Evolutionary conservation across 169 alveolate species (phyloP).

Genomic region (Eimeria zaria): DNA sequence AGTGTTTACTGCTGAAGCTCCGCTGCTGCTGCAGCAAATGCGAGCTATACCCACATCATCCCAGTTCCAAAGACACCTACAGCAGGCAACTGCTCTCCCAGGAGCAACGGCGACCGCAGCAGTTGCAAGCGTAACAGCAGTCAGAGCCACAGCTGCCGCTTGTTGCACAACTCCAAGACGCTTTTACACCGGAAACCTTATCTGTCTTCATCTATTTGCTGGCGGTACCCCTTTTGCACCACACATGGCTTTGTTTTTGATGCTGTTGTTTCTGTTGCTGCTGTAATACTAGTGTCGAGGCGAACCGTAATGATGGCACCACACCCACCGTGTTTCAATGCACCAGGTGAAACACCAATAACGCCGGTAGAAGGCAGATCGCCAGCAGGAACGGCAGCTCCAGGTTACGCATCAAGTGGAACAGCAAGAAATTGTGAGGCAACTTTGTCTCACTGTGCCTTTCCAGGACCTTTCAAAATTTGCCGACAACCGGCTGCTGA

Average conservation of each 20-base stretch:
- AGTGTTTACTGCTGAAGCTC: conserved; percentile 15
- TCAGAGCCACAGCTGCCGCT: no score
- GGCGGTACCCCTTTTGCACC: neutral
- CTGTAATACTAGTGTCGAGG: neutral
- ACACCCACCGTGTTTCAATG: neutral
- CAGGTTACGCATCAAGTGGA: neutral
- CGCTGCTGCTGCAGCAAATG: conserved; percentile 64
- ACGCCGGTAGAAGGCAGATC: neutral
- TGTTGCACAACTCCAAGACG: neutral
- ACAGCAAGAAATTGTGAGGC: neutral
- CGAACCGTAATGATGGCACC: neutral
- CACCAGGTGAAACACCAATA: neutral
- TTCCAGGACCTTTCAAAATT: conserved; percentile 22
- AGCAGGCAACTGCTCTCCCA: neutral
- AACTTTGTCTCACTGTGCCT: neutral
- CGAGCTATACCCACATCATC: neutral
- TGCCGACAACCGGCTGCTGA: conserved; percentile 38
- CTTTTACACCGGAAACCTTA: conserved; percentile 26
- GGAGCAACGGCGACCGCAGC: conserved; percentile 34
- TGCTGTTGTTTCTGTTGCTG: conserved; percentile 15
- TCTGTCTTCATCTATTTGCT: conserved; percentile 32
- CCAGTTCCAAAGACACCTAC: neutral
- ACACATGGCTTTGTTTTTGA: neutral
- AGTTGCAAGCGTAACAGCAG: conserved; percentile 12
- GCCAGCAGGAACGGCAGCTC: neutral